Evolutionary conservation across 495 filamentous ascomycete genomes (phyloP).

Genomic region (Daldinia vernicosa): DNA sequence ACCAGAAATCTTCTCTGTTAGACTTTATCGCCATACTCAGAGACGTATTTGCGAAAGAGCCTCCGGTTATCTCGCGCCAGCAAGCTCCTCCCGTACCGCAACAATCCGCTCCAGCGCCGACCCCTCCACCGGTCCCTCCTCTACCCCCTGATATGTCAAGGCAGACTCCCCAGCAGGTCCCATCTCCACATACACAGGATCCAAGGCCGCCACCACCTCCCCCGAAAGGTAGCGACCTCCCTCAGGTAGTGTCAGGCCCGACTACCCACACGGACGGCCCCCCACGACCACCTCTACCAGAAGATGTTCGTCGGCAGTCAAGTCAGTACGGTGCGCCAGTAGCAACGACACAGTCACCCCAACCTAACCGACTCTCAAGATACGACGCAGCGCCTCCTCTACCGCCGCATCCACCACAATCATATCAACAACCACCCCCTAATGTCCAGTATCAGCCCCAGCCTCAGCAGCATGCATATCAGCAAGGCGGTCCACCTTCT

Average conservation of each 20-base stretch:
- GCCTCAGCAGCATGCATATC: constrained; percentile 44
- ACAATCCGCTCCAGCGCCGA: constrained; percentile 54
- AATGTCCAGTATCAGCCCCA: constrained; percentile 46
- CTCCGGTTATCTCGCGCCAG: constrained; percentile 81
- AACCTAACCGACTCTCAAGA: constrained; percentile 47
- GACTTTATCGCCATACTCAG: constrained; percentile 85
- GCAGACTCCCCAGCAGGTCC: constrained; percentile 36
- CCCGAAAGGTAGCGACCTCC: constrained; percentile 51
- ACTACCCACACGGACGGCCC: constrained; percentile 36
- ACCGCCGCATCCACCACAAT: constrained; percentile 47
- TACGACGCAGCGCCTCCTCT: constrained; percentile 57
- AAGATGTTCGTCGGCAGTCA: constrained; percentile 41
- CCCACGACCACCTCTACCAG: constrained; percentile 51
- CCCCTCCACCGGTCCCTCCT: constrained; percentile 74
- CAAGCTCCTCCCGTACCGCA: constrained; percentile 57
- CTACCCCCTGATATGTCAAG: constrained; percentile 68
- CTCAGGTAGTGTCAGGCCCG: constrained; percentile 38
- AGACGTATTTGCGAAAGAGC: constrained; percentile 93
- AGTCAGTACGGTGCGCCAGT: constrained; percentile 41
- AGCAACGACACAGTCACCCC: constrained; percentile 39
- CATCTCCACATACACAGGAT: constrained; percentile 27
- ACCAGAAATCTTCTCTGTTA: constrained; percentile 78
- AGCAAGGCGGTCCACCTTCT: constrained; percentile 30
- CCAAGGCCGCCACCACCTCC: constrained; percentile 54
- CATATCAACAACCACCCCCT: constrained; percentile 40